phyloP scores from a whole-genome alignment of 2,329 filamentous ascomycete species.

The Thelonectria discophora region DNA sequence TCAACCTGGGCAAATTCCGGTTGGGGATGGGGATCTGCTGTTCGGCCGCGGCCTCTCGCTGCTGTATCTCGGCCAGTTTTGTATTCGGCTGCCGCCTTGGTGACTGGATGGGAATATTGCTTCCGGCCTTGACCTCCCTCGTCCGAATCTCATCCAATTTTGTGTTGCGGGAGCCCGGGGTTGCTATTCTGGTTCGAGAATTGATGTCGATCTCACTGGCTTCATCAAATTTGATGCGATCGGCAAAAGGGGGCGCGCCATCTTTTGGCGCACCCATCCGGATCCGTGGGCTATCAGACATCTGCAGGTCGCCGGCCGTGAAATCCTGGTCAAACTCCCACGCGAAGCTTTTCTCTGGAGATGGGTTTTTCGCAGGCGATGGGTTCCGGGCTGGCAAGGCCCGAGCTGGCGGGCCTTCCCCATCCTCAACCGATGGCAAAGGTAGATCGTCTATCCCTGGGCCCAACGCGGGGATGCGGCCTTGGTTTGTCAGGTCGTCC shows the following conservation, averaged over 20 bases:
- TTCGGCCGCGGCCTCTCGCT: constrained; percentile 46
- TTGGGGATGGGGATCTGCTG: constrained; percentile 45
- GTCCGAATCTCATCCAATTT: constrained; percentile 57
- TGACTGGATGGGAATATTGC: constrained; percentile 35
- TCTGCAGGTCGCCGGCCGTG: constrained; percentile 63
- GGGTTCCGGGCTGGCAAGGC: not conserved
- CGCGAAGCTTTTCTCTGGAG: constrained; percentile 62
- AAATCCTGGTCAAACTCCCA: constrained; percentile 68
- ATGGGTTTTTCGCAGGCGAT: constrained; percentile 34
- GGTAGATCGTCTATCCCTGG: constrained; percentile 51
- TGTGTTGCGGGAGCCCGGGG: constrained; percentile 49
- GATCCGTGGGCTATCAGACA: constrained; percentile 66
- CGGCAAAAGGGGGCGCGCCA: constrained; percentile 50
- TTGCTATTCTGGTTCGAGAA: constrained; percentile 41
- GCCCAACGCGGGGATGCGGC: constrained; percentile 49
- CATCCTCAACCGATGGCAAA: constrained; percentile 47
- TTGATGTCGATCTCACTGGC: constrained; percentile 43
- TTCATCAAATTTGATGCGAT: constrained; percentile 47
- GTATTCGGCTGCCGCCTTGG: constrained; percentile 39
- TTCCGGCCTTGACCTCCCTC: constrained; percentile 51
- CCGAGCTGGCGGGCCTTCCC: constrained; percentile 8
- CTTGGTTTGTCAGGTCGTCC: constrained; percentile 41
- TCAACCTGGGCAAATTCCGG: constrained; percentile 42
- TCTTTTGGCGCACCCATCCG: constrained; percentile 47
- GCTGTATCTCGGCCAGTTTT: constrained; percentile 50